Percentiles rank a stretch among this genome's conserved stretches.
Evolutionary conservation across 2,329 filamentous ascomycete species (phyloP).

Genomic region (Botrytis medusae): DNA sequence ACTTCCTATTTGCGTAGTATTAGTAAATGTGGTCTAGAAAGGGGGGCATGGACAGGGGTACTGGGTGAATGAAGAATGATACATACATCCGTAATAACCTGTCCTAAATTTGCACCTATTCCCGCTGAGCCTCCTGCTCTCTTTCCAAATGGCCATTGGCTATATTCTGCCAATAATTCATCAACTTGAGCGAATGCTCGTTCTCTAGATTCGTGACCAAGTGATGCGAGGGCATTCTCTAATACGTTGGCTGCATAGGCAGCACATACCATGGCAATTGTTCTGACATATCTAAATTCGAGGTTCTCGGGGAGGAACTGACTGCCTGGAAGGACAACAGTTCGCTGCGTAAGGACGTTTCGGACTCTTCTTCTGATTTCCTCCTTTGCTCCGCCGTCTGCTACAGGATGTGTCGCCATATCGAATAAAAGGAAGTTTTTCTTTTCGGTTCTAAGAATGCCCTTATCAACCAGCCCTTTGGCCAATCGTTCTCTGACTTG

Average conservation of each 20-base stretch:
- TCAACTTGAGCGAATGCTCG: slow-evolving; percentile 96
- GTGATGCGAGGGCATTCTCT: slow-evolving; percentile 91
- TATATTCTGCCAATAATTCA: slow-evolving; percentile 92
- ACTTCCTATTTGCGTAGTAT: slow-evolving; percentile 58
- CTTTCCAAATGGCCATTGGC: slow-evolving; percentile 93
- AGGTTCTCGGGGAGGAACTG: slow-evolving; percentile 92
- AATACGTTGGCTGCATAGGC: slow-evolving; percentile 97
- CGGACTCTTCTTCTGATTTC: slow-evolving; percentile 92
- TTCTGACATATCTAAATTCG: slow-evolving; percentile 90
- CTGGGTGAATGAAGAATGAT: slow-evolving; percentile 27
- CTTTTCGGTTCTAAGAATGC: slow-evolving; percentile 97
- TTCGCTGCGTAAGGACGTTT: slow-evolving; percentile 89
- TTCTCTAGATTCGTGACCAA: slow-evolving; percentile 92
- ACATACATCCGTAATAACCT: slow-evolving; percentile 73
- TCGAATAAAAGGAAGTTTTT: slow-evolving; percentile 99
- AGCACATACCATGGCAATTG: slow-evolving; percentile 94
- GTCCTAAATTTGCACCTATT: slow-evolving; percentile 88
- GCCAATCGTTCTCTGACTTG: slow-evolving; percentile 96
- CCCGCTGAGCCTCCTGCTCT: slow-evolving; percentile 72
- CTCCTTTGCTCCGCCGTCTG: slow-evolving; percentile 94
- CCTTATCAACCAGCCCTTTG: slow-evolving; percentile 97
- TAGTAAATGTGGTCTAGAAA: slow-evolving; percentile 17
- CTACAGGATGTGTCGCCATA: slow-evolving; percentile 98
- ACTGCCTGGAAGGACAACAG: slow-evolving; percentile 81
- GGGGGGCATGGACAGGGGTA: background rate